Evolutionary conservation across 805 yeast species (phyloP).

Genomic region (Metschnikowia colocasiae): DNA sequence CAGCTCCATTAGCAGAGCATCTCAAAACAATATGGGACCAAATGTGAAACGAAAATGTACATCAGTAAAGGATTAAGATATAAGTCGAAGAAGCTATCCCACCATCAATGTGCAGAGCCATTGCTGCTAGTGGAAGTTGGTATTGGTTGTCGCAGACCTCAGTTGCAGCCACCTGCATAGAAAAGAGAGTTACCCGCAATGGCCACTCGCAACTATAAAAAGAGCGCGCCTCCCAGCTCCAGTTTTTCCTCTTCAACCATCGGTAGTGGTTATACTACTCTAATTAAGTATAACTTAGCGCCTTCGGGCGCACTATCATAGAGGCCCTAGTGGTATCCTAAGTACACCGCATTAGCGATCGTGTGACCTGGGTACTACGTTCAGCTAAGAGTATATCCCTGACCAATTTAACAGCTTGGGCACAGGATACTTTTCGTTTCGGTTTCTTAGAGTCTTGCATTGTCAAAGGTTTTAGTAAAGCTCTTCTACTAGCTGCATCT

Average conservation of each 20-base stretch:
- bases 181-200: slow-evolving; percentile 14
- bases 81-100: no score
- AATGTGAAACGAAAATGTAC: no score
- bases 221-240: slow-evolving; percentile 14
- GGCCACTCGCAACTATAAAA: slow-evolving; percentile 9
- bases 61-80: no score
- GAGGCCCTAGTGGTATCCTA: slow-evolving; percentile 37
- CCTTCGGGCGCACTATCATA: slow-evolving; percentile 33
- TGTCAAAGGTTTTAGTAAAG: slow-evolving; percentile 30
- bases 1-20: no score
- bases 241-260: slow-evolving; percentile 38
- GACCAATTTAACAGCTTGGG: slow-evolving; percentile 72
- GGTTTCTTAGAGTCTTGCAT: slow-evolving; percentile 60
- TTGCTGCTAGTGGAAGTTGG: no score
- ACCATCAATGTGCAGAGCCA: no score
- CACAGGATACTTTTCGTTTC: slow-evolving; percentile 73
- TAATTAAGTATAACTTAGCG: slow-evolving; percentile 53
- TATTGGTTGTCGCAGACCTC: no score
- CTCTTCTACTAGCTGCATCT: slow-evolving; percentile 27
- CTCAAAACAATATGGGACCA: no score
- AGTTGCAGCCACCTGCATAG: slow-evolving; percentile 7
- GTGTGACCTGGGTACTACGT: slow-evolving; percentile 38
- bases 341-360: slow-evolving; percentile 43
- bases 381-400: slow-evolving; percentile 64
- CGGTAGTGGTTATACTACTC: slow-evolving; percentile 83